Evolutionary conservation across 2,329 filamentous ascomycete genomes (phyloP).

Genomic region (Cercospora beticola): DNA sequence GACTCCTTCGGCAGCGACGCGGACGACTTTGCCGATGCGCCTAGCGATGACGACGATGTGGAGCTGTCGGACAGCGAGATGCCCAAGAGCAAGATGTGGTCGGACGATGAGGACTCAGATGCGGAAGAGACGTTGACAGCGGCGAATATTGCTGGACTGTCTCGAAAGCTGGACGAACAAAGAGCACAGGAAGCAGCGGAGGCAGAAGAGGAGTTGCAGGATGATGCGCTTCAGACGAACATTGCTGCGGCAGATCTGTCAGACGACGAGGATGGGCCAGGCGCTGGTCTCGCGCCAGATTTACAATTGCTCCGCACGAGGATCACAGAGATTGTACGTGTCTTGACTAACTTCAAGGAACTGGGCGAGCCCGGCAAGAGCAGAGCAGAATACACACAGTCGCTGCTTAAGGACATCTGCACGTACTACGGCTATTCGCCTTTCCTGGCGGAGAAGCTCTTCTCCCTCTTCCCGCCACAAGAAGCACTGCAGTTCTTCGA

Average conservation of each 20-base stretch:
- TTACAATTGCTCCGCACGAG: slow-evolving; percentile 82
- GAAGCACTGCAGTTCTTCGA: slow-evolving; percentile 99
- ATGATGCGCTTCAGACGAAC: slow-evolving; percentile 87
- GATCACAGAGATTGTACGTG: slow-evolving; percentile 89
- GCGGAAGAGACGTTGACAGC: slow-evolving; percentile 88
- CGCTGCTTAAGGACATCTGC: slow-evolving; percentile 88
- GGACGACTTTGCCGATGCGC: slow-evolving; percentile 37
- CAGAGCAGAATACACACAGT: slow-evolving; percentile 80
- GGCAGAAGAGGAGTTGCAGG: slow-evolving; percentile 80
- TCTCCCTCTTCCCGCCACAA: slow-evolving; percentile 84
- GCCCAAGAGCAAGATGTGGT: slow-evolving; percentile 70
- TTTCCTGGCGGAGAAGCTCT: slow-evolving; percentile 93
- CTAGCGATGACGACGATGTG: slow-evolving; percentile 44
- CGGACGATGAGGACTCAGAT: slow-evolving; percentile 87
- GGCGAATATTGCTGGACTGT: slow-evolving; percentile 92
- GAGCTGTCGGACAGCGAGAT: slow-evolving; percentile 66
- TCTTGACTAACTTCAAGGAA: slow-evolving; percentile 83
- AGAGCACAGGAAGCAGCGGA: slow-evolving; percentile 76
- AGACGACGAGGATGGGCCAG: slow-evolving; percentile 59
- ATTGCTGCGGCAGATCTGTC: slow-evolving; percentile 70
- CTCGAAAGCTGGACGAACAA: slow-evolving; percentile 77
- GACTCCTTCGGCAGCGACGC: slow-evolving; percentile 37
- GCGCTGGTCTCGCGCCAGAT: slow-evolving; percentile 75
- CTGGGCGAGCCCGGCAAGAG: slow-evolving; percentile 77
- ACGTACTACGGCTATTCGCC: slow-evolving; percentile 95